These are phyloP conservation scores for Penicillium herquei DNA, from an alignment of 495 filamentous ascomycete genomes.

Conservation along the genomic window DNA sequence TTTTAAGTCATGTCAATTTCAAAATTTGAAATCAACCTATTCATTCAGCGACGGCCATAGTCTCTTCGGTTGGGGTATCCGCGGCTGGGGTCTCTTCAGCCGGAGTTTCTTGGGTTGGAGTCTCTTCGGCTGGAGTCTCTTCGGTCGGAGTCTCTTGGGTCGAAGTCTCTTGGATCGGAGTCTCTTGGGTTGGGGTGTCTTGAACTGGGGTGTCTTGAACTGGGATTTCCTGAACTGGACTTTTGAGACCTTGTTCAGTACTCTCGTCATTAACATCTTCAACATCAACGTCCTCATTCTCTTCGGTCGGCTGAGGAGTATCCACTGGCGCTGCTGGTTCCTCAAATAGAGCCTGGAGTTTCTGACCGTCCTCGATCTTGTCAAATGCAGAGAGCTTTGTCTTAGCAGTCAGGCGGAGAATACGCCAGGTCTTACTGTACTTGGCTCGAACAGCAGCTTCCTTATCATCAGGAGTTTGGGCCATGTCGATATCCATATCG, in stretches of 20 bases:
- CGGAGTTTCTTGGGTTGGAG: too few species aligned
- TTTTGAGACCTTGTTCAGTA: conserved; percentile 18
- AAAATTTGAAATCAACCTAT: too few species aligned
- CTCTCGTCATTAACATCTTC: conserved; percentile 2
- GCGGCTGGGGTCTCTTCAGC: too few species aligned
- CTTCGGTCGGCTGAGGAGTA: conserved; percentile 29
- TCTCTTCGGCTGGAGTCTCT: too few species aligned
- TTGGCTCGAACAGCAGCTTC: conserved; percentile 63
- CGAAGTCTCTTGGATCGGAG: too few species aligned
- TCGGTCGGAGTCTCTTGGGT: too few species aligned
- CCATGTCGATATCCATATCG: conserved; percentile 82
- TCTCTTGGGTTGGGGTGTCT: too few species aligned
- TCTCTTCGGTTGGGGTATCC: too few species aligned
- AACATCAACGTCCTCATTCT: conserved; percentile 6
- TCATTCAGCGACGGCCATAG: neutral
- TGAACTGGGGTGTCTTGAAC: too few species aligned
- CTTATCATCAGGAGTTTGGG: conserved; percentile 67
- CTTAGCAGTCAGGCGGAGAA: conserved; percentile 72
- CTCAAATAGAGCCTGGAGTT: conserved; percentile 55
- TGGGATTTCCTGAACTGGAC: conserved; percentile 14
- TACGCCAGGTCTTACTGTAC: conserved; percentile 84
- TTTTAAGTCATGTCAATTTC: too few species aligned
- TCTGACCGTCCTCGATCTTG: conserved; percentile 78
- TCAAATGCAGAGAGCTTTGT: conserved; percentile 75
- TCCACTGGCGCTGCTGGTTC: conserved; percentile 27